phyloP scores from a whole-genome alignment of 495 filamentous ascomycete species.

The Penicillium nucicola region DNA sequence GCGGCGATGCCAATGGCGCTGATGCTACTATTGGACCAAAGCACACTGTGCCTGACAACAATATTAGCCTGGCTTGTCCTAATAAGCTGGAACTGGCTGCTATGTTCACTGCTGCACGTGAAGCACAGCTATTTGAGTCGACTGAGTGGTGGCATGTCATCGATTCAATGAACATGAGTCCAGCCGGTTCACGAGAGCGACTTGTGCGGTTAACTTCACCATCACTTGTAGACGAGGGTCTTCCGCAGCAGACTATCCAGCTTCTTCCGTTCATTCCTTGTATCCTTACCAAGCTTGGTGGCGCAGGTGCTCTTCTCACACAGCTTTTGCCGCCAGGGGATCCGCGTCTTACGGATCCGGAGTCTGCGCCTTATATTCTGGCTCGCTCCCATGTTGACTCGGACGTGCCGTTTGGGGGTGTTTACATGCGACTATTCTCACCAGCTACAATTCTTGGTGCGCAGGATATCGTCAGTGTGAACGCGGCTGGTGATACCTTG shows the following conservation, averaged over 20 bases:
- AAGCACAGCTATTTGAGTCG: slow-evolving; percentile 61
- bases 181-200: slow-evolving; percentile 56
- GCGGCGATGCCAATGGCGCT: slow-evolving; percentile 15
- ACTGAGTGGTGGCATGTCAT: slow-evolving; percentile 72
- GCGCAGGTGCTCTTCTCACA: slow-evolving; percentile 74
- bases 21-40: slow-evolving; percentile 26
- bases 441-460: slow-evolving; percentile 56
- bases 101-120: slow-evolving; percentile 65
- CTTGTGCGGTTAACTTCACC: slow-evolving; percentile 59
- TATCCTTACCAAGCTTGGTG: slow-evolving; percentile 80
- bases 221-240: slow-evolving; percentile 69
- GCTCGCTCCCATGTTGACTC: slow-evolving; percentile 45
- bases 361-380: slow-evolving; percentile 65
- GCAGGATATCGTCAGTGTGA: slow-evolving; percentile 77
- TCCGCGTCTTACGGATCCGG: slow-evolving; percentile 55
- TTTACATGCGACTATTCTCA: slow-evolving; percentile 81
- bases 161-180: slow-evolving; percentile 63
- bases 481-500: slow-evolving; percentile 93
- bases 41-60: slow-evolving; percentile 56
- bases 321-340: slow-evolving; percentile 64
- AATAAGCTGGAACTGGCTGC: slow-evolving; percentile 77
- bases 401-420: slow-evolving; percentile 62
- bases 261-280: slow-evolving; percentile 86
- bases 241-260: slow-evolving; percentile 77
- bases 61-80: slow-evolving; percentile 70